Conservation (phyloP, 1,139 yeast species). For the Kodamaea sp. region DNA sequence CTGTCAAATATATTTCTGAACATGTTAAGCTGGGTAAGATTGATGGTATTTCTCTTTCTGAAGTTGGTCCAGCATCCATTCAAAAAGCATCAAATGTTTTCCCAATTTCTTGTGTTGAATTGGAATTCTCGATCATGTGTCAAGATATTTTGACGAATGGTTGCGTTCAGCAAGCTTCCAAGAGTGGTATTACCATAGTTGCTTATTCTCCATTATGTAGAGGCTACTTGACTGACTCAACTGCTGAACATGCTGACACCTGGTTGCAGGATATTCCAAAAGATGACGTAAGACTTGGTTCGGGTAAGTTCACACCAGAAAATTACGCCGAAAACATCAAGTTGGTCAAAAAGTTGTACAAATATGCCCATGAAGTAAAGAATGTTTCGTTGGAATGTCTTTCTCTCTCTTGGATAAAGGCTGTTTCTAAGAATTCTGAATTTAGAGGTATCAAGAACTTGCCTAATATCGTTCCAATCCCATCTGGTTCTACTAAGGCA, state of each 20-base stretch:
- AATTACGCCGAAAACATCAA: constrained; percentile 47
- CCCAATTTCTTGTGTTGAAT: constrained; percentile 64
- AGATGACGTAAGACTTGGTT: constrained; percentile 38
- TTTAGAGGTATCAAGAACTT: constrained; percentile 34
- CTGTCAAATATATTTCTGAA: constrained; percentile 47
- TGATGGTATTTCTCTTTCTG: constrained; percentile 67
- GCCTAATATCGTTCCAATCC: constrained; percentile 71
- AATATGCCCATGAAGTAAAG: constrained; percentile 42
- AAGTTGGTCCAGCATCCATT: constrained; percentile 59
- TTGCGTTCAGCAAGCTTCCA: constrained; percentile 48
- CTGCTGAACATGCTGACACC: constrained; percentile 34
- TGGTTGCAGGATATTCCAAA: constrained; percentile 65
- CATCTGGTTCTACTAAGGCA: constrained; percentile 57
- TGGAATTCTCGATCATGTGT: constrained; percentile 65
- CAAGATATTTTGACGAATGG: constrained; percentile 59
- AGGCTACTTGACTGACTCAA: constrained; percentile 64
- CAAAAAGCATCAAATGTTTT: constrained; percentile 46
- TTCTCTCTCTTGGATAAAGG: constrained; percentile 67
- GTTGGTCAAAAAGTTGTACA: constrained; percentile 40
- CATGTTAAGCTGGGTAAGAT: constrained; percentile 52
- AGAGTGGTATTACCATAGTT: constrained; percentile 51
- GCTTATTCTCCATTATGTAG: constrained; percentile 80
- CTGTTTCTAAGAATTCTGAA: constrained; percentile 23
- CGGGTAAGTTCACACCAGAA: constrained; percentile 60
- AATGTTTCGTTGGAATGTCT: constrained; percentile 55